These are phyloP conservation scores for Chaetomium fimeti DNA, from an alignment of 495 filamentous ascomycete species.

Conservation along the genomic window DNA sequence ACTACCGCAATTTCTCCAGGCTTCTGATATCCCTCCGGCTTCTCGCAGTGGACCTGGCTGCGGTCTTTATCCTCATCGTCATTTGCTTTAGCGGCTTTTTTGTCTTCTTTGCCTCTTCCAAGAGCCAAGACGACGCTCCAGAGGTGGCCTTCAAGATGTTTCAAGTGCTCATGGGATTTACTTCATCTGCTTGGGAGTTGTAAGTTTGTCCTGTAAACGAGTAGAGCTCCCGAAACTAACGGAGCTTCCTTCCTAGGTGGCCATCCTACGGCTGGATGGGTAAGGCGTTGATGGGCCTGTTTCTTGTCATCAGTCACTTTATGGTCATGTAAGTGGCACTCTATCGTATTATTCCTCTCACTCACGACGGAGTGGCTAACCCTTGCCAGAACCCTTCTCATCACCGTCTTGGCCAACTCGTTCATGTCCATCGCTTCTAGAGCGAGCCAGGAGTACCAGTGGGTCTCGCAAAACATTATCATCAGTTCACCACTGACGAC, in stretches of 20 bases:
- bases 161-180: constrained; percentile 87
- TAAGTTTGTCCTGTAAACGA: constrained; percentile 29
- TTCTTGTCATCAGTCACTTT: constrained; percentile 92
- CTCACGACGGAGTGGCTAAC: constrained; percentile 8
- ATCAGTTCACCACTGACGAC: background rate
- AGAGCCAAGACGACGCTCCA: constrained; percentile 58
- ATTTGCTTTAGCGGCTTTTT: constrained; percentile 92
- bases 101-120: constrained; percentile 82
- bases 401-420: constrained; percentile 88
- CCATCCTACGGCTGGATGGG: constrained; percentile 74
- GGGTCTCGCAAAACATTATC: constrained; percentile 16
- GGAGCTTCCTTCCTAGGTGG: constrained; percentile 60
- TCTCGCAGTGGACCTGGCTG: constrained; percentile 84
- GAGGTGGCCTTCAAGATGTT: constrained; percentile 84
- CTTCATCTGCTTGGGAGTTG: constrained; percentile 53
- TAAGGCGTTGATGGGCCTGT: constrained; percentile 68
- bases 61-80: constrained; percentile 76
- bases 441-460: constrained; percentile 86
- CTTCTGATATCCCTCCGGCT: constrained; percentile 88
- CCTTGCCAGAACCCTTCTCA: constrained; percentile 65
- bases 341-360: background rate
- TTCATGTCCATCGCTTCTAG: constrained; percentile 94
- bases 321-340: constrained; percentile 62
- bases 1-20: constrained; percentile 93
- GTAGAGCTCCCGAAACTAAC: constrained; percentile 19